A percentile compares a stretch with the other conserved stretches of the same genome.
phyloP scores from a whole-genome alignment of 768 basidiomycete genomes.

The Mycena galopus region DNA sequence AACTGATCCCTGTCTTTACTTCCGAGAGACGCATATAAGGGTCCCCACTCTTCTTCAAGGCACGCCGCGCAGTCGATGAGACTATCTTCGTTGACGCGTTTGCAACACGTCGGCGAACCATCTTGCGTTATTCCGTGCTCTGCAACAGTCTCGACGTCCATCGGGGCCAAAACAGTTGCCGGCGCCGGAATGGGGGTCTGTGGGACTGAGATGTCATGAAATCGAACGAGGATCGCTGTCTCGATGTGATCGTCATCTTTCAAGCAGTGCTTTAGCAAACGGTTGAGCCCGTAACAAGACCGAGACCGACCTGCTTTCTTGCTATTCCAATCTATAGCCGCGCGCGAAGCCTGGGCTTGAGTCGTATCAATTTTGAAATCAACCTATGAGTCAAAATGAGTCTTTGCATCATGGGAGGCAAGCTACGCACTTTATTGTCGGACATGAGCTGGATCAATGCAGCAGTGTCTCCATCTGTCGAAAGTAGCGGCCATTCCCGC shows the following conservation, averaged over 20 bases:
- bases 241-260: slow-evolving; percentile 90
- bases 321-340: slow-evolving; percentile 84
- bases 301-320: slow-evolving; percentile 81
- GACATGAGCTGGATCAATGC: slow-evolving; percentile 86
- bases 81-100: slow-evolving; percentile 45
- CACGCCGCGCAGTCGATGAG: slow-evolving; percentile 61
- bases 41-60: slow-evolving; percentile 56
- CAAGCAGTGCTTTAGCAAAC: slow-evolving; percentile 19
- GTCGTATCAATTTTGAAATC: slow-evolving; percentile 80
- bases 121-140: slow-evolving; percentile 60
- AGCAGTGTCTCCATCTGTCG: slow-evolving; percentile 86
- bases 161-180: slow-evolving; percentile 28
- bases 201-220: slow-evolving; percentile 41
- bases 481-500: slow-evolving; percentile 84
- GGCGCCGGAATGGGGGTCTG: slow-evolving; percentile 34
- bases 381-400: slow-evolving; percentile 58
- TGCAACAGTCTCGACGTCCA: slow-evolving; percentile 36
- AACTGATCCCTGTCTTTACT: slow-evolving; percentile 46
- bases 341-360: slow-evolving; percentile 67
- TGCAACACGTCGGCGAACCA: slow-evolving; percentile 65
- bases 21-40: slow-evolving; percentile 44
- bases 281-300: background rate
- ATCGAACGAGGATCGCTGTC: slow-evolving; percentile 68
- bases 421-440: slow-evolving; percentile 70
- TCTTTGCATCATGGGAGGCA: background rate